Evolutionary conservation across 495 filamentous ascomycete genomes (phyloP).

Genomic region (Lepidopterella palustris): DNA sequence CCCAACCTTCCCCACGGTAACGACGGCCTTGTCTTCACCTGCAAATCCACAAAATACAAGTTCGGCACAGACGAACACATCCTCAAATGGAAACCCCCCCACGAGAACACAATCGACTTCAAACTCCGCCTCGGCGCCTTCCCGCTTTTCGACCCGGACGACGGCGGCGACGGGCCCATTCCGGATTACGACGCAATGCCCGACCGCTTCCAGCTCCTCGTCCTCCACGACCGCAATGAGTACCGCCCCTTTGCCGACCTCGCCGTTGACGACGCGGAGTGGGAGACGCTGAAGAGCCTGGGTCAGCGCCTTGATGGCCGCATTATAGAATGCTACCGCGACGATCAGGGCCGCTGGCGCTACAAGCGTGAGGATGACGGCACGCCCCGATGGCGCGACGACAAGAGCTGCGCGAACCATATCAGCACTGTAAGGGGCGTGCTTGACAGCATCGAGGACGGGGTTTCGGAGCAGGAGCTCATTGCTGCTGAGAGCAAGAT

Average conservation of each 20-base stretch:
- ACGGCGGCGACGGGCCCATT: conserved; percentile 35
- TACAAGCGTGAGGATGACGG: conserved; percentile 45
- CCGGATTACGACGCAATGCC: conserved; percentile 59
- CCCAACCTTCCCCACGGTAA: conserved; percentile 83
- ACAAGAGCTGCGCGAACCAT: conserved; percentile 88
- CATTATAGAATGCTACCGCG: conserved; percentile 83
- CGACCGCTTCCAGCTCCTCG: conserved; percentile 45
- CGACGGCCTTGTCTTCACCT: conserved; percentile 95
- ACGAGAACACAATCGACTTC: conserved; percentile 93
- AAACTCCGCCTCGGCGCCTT: conserved; percentile 65
- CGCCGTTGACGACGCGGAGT: conserved; percentile 66
- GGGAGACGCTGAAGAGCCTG: conserved; percentile 70
- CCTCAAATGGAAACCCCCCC: conserved; percentile 91
- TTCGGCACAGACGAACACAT: conserved; percentile 88
- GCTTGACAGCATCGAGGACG: conserved; percentile 73
- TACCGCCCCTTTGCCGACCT: conserved; percentile 60
- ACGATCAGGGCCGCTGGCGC: conserved; percentile 66
- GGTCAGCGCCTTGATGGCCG: conserved; percentile 67
- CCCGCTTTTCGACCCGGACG: conserved; percentile 60
- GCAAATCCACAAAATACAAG: conserved; percentile 73
- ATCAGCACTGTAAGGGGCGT: conserved; percentile 72
- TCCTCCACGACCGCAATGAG: conserved; percentile 46
- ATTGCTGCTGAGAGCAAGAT: conserved; percentile 56
- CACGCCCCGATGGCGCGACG: conserved; percentile 71
- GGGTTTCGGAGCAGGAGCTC: conserved; percentile 59